These are phyloP conservation scores for Phialemonium atrogriseum DNA, from an alignment of 2,329 filamentous ascomycete genomes.

Conservation along the genomic window DNA sequence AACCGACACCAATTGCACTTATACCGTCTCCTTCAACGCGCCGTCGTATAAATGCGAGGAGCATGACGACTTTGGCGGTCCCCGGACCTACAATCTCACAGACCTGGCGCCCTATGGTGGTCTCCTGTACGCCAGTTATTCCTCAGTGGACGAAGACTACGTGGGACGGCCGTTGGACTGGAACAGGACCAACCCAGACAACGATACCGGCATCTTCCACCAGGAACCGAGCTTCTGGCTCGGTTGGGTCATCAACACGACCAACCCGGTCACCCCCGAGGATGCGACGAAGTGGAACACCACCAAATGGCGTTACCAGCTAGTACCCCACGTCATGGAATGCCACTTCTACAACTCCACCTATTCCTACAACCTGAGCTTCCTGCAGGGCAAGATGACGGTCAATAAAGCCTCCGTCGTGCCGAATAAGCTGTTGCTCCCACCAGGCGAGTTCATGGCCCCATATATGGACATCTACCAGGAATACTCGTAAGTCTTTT, in stretches of 20 bases:
- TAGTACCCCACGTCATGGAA: constrained; percentile 6
- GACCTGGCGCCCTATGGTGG: constrained; percentile 6
- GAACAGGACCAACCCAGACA: constrained; percentile 5
- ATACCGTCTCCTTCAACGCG: constrained; percentile 3
- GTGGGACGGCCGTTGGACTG: constrained; percentile 7
- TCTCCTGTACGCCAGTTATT: constrained; percentile 9
- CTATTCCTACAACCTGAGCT: constrained; percentile 7
- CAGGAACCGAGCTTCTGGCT: constrained; percentile 9
- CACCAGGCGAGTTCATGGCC: constrained; percentile 4
- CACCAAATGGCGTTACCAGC: background rate
- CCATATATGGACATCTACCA: constrained; percentile 6
- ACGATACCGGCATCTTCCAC: constrained; percentile 7
- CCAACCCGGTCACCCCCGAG: constrained; percentile 1
- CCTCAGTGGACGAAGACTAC: constrained; percentile 7
- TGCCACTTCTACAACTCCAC: constrained; percentile 8
- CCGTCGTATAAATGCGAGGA: constrained; percentile 9
- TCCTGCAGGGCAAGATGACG: constrained; percentile 4
- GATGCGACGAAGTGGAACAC: constrained; percentile 4
- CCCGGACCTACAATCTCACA: constrained; percentile 4
- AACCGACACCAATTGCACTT: constrained; percentile 8
- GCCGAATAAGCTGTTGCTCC: constrained; percentile 4
- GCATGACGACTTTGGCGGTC: constrained; percentile 8
- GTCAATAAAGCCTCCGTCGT: constrained; percentile 1
- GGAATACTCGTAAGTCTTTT: constrained; percentile 8
- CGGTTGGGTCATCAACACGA: constrained; percentile 6